A percentile compares a stretch with the other conserved stretches of the same genome.
Evolutionary conservation across 2,329 filamentous ascomycete genomes (phyloP).

Genomic region (Macrophomina pseudophaseolina): DNA sequence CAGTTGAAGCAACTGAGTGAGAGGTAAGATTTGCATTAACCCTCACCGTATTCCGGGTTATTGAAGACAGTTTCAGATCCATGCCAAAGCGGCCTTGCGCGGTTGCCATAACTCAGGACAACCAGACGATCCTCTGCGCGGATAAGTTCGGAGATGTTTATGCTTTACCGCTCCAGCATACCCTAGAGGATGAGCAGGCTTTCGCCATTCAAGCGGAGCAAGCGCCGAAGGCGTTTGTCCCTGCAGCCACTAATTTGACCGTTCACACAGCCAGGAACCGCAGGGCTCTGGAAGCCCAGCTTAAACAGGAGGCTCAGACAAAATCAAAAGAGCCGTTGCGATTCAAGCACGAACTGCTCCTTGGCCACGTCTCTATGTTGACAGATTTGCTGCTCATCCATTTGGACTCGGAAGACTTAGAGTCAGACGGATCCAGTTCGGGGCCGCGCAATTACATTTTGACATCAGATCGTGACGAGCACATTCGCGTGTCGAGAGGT

Average conservation of each 20-base stretch:
- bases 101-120: constrained; percentile 71
- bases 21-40: constrained; percentile 58
- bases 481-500: constrained; percentile 86
- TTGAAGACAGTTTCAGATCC: constrained; percentile 53
- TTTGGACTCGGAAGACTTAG: constrained; percentile 51
- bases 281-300: constrained; percentile 62
- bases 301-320: constrained; percentile 49
- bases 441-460: constrained; percentile 63
- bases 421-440: constrained; percentile 1
- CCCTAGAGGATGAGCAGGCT: constrained; percentile 38
- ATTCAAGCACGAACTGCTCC: constrained; percentile 78
- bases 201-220: constrained; percentile 28
- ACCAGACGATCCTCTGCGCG: constrained; percentile 75
- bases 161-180: constrained; percentile 72
- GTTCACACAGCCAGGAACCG: constrained; percentile 68
- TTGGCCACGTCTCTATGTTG: constrained; percentile 95
- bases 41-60: constrained; percentile 1
- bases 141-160: constrained; percentile 99
- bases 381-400: constrained; percentile 70
- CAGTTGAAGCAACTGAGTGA: constrained; percentile 70
- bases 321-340: constrained; percentile 55
- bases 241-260: constrained; percentile 62
- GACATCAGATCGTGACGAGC: constrained; percentile 74
- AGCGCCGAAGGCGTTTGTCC: constrained; percentile 49
- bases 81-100: constrained; percentile 92